Conservation (phyloP, 1,139 yeast genomes). For the Zhuliangozyma blackwelliae region DNA sequence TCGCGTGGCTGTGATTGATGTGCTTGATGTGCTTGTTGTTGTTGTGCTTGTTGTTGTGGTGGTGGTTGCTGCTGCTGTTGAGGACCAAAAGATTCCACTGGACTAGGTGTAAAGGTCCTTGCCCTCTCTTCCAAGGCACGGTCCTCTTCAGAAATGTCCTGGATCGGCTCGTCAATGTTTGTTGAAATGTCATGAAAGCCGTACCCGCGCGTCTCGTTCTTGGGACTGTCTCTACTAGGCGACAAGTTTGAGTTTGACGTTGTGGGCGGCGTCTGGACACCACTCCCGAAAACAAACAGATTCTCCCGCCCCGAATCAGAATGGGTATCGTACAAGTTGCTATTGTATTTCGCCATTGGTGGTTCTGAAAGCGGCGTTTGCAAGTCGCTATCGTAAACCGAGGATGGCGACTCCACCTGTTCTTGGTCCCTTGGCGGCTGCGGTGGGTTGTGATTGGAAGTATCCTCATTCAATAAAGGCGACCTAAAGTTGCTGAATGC, state of each 20-base stretch:
- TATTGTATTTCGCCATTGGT: background rate
- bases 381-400: constrained; percentile 2
- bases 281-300: background rate
- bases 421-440: constrained; percentile 4
- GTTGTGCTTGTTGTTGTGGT: too few species aligned
- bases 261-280: constrained; percentile 20
- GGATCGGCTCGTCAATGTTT: constrained; percentile 6
- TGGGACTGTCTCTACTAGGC: constrained; percentile 4
- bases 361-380: background rate
- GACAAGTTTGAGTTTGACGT: constrained; percentile 20
- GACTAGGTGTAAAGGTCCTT: constrained; percentile 1
- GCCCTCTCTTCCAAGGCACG: background rate
- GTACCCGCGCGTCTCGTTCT: background rate
- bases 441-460: constrained; percentile 5
- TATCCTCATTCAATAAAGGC: constrained; percentile 6
- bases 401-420: constrained; percentile 2
- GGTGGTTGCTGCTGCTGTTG: background rate
- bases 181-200: constrained; percentile 1
- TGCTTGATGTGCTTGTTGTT: too few species aligned
- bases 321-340: constrained; percentile 2
- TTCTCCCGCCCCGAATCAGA: constrained; percentile 3
- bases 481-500: constrained; percentile 40
- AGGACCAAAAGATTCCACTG: background rate
- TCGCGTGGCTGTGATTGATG: too few species aligned
- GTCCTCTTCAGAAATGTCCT: constrained; percentile 4